phyloP scores from a whole-genome alignment of 164 flowering plant genomes.

The Euptelea pleiosperma region DNA sequence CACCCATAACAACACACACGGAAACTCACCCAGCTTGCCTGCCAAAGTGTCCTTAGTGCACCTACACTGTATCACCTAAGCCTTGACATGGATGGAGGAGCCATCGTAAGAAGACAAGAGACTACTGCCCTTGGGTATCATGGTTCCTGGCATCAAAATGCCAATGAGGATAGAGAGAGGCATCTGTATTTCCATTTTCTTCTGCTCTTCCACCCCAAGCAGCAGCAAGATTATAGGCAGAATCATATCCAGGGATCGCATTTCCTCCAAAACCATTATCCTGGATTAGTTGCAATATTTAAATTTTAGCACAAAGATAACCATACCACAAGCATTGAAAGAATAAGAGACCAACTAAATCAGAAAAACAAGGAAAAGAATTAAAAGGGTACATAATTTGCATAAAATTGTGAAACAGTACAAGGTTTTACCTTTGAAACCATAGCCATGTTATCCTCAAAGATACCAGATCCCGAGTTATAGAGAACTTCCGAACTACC shows the following conservation, averaged over 20 bases:
- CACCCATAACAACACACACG: constrained; percentile 10
- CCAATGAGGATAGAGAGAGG: constrained; percentile 18
- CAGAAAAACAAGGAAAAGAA: too few relatives aligned
- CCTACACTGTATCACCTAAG: constrained; percentile 24
- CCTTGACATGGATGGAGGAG: constrained; percentile 34
- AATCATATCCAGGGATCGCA: neutral
- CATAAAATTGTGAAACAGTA: too few relatives aligned
- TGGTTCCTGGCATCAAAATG: constrained; percentile 16
- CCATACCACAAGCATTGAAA: too few relatives aligned
- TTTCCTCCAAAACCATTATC: too few relatives aligned
- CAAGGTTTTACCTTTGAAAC: too few relatives aligned
- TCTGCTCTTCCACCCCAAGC: constrained; percentile 1
- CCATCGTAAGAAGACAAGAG: constrained; percentile 11
- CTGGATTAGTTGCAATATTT: too few relatives aligned
- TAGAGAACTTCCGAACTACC: too few relatives aligned
- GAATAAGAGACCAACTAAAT: too few relatives aligned
- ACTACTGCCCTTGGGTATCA: constrained; percentile 9
- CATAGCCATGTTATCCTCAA: too few relatives aligned
- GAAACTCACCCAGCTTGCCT: constrained; percentile 21
- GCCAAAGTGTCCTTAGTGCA: constrained; percentile 29
- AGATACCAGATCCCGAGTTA: too few relatives aligned
- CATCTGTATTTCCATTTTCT: neutral
- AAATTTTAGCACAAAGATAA: too few relatives aligned
- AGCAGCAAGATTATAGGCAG: neutral
- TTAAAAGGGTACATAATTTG: too few relatives aligned